phyloP scores from a whole-genome alignment of 352 stramenopile species.

The Thalassiosira hispida region DNA sequence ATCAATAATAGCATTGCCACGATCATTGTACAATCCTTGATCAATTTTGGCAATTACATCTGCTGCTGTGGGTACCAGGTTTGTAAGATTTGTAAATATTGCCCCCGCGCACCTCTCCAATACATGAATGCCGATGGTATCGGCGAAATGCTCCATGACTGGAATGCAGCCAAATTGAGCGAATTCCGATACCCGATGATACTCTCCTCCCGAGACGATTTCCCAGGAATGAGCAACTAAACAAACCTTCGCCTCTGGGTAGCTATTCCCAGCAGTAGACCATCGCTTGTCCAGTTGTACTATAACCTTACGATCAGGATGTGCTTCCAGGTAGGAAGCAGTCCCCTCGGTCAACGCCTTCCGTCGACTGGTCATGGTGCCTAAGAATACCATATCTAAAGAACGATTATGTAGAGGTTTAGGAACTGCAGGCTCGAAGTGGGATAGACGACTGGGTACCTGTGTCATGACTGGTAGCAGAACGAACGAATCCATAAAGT shows the following conservation, averaged over 20 bases:
- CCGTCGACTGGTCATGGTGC: not conserved
- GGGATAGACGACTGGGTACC: slow-evolving; percentile 6
- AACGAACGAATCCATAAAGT: not conserved
- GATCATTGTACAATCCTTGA: slow-evolving; percentile 4
- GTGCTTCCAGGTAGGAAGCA: not conserved
- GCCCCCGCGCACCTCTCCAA: slow-evolving; percentile 3
- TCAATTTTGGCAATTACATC: slow-evolving; percentile 20
- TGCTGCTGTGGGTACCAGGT: not conserved
- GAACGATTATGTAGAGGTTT: slow-evolving; percentile 10
- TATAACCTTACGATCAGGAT: slow-evolving; percentile 5
- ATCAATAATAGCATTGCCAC: not conserved
- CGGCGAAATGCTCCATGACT: slow-evolving; percentile 13
- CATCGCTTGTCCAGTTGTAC: not conserved
- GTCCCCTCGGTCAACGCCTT: not conserved
- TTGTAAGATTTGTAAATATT: not conserved
- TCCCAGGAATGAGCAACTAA: slow-evolving; percentile 8
- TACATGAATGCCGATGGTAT: slow-evolving; percentile 10
- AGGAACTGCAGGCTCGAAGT: slow-evolving; percentile 1
- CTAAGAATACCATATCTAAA: slow-evolving; percentile 13
- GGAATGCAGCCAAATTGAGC: slow-evolving; percentile 22
- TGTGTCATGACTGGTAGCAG: slow-evolving; percentile 24
- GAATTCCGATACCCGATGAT: slow-evolving; percentile 20
- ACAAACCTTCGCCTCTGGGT: slow-evolving; percentile 17
- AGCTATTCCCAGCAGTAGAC: not conserved
- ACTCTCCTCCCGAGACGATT: slow-evolving; percentile 13